Evolutionary conservation across 805 yeast genomes (phyloP).

Genomic region (Monosporozyma aerobia): DNA sequence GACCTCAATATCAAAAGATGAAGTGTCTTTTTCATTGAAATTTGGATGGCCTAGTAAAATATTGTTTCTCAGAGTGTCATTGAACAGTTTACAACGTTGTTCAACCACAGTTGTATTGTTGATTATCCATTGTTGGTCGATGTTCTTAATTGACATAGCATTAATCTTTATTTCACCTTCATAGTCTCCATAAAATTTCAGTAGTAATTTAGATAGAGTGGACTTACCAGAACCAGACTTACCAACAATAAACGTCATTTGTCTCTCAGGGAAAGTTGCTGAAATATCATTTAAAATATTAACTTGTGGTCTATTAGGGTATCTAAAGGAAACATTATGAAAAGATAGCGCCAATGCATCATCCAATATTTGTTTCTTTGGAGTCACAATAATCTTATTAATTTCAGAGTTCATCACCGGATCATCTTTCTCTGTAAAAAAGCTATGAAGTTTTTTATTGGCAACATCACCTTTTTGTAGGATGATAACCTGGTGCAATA

Average conservation of each 20-base stretch:
- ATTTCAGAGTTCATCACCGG: background rate
- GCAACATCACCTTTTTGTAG: slow-evolving; percentile 72
- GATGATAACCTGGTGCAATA: slow-evolving; percentile 48
- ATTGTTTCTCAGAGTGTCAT: slow-evolving; percentile 54
- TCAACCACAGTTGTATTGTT: slow-evolving; percentile 64
- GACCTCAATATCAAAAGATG: slow-evolving; percentile 7
- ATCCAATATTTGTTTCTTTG: background rate
- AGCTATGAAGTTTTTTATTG: slow-evolving; percentile 37
- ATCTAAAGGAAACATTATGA: slow-evolving; percentile 49
- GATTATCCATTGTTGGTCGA: slow-evolving; percentile 45
- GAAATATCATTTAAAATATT: slow-evolving; percentile 40
- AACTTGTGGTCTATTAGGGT: slow-evolving; percentile 45
- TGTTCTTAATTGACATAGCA: slow-evolving; percentile 35
- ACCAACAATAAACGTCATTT: slow-evolving; percentile 64
- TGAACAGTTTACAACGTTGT: slow-evolving; percentile 60
- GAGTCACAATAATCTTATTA: background rate
- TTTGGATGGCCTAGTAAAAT: slow-evolving; percentile 41
- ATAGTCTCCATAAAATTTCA: slow-evolving; percentile 45
- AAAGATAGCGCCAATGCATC: slow-evolving; percentile 34
- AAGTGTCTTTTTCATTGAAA: slow-evolving; percentile 9
- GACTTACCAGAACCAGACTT: slow-evolving; percentile 93
- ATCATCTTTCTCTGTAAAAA: slow-evolving; percentile 20
- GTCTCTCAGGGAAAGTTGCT: slow-evolving; percentile 38
- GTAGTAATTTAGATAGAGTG: slow-evolving; percentile 54
- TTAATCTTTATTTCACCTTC: slow-evolving; percentile 55